Evolutionary conservation across 495 filamentous ascomycete genomes (phyloP), one percentile per base, ranked within the genome.

Genomic region (Sabuloglossum arenarium): DNA sequence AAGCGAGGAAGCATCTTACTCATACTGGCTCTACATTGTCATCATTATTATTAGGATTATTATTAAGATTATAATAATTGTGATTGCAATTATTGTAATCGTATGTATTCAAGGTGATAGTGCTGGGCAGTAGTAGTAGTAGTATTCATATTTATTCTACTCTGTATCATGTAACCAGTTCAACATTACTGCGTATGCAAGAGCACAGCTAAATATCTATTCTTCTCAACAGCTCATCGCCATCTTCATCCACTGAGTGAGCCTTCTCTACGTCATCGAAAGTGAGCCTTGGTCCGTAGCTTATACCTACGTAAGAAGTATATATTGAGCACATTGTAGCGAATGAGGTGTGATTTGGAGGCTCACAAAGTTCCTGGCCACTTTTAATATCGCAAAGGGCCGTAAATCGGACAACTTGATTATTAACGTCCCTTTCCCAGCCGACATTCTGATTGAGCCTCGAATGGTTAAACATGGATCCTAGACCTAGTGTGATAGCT

Each of bases 391-490:
- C 68, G 61, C 70, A 60, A 8, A 78, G 59, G 24, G 78, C 64
- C 2, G 60, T 67, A 59, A 79, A 79, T 9, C 69, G 69, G 25
- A 81, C 65, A 11, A 72, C 50, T 31, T 68, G 59, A 6, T 62
- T 64, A 9, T 64, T 61, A 0, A 75, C 27, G 64, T 79, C 71
- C 46, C 73, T 62, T 49, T 65, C 65, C 72, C 74, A 79, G 6
- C 66, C 73, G 3, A 79, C 73, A 59, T 79, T 80, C 57, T 79
- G 75, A 19, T 63, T 54, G 16, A 59, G 56, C 0, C 59, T 61
- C 1, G 73, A 74, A 58, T 80, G 78, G 58, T 81, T 80, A 65
- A 81, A 77, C 69, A 79, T 72, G 32, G 66, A 69, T 27, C 77
- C 78, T 2, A 81, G 64, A 5, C 76, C 75, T 10, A 79, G 66